A percentile compares a stretch with the other conserved stretches of the same genome.
These are phyloP conservation scores for Fraxinus xanthoxyloides DNA, from an alignment of 305 asterid genomes.

Conservation along the genomic window DNA sequence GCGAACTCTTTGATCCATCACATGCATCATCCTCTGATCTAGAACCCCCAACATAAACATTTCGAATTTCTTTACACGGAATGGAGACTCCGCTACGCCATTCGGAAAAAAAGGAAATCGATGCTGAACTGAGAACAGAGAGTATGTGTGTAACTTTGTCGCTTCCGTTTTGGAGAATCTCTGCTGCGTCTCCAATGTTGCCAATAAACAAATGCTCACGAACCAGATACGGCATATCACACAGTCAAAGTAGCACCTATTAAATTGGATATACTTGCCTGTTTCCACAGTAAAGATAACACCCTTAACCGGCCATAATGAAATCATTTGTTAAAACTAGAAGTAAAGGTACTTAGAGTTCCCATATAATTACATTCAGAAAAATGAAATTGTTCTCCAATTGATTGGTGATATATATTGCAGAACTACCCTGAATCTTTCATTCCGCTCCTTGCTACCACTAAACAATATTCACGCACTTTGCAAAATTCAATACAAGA, in stretches of 20 bases:
- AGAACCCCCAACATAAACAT: conserved; percentile 65
- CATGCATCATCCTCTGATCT: conserved; percentile 40
- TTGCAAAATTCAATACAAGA: conserved; percentile 5
- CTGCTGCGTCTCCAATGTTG: conserved; percentile 85
- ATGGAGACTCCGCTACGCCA: conserved; percentile 73
- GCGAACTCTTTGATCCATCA: conserved; percentile 51
- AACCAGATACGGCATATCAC: conserved; percentile 81
- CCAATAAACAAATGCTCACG: conserved; percentile 81
- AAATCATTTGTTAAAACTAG: not conserved
- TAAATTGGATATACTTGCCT: not conserved
- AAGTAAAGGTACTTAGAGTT: not conserved
- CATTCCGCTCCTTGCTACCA: not conserved
- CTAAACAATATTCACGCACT: not conserved
- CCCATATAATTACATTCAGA: not conserved
- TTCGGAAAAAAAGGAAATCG: conserved; percentile 86
- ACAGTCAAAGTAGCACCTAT: conserved; percentile 25
- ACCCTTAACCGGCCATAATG: not conserved
- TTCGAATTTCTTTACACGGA: conserved; percentile 70
- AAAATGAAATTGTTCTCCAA: not conserved
- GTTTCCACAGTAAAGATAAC: conserved; percentile 5
- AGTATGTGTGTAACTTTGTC: conserved; percentile 71
- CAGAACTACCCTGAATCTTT: not conserved
- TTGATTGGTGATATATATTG: not conserved
- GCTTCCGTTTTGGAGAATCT: conserved; percentile 79
- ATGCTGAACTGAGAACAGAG: conserved; percentile 79